Conservation (phyloP, 2,329 filamentous ascomycete genomes). For the Nannizzia gypsea region DNA sequence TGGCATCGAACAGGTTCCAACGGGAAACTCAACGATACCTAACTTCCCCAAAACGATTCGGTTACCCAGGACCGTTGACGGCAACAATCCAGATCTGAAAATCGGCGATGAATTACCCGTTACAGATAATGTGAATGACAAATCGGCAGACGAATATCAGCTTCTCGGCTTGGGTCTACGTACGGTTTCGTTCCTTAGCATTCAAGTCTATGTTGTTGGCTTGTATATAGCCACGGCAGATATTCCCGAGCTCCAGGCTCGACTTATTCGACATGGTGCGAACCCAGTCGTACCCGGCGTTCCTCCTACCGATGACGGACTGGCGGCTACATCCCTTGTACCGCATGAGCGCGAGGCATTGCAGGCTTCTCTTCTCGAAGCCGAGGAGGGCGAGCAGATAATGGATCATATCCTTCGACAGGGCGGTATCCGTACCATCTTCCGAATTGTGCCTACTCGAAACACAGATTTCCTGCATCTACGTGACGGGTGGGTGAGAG, state of each 20-base stretch:
- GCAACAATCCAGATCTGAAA: conserved; percentile 21
- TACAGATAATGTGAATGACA: conserved; percentile 24
- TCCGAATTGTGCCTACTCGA: conserved; percentile 78
- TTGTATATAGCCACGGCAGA: conserved; percentile 80
- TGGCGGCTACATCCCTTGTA: conserved; percentile 67
- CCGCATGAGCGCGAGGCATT: conserved; percentile 67
- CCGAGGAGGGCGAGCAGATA: conserved; percentile 54
- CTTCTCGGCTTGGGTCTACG: conserved; percentile 78
- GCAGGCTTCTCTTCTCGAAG: conserved; percentile 56
- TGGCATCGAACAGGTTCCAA: conserved; percentile 63
- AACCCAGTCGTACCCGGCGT: conserved; percentile 21
- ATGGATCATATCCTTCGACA: conserved; percentile 62
- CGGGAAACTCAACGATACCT: conserved; percentile 68
- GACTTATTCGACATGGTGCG: conserved; percentile 58
- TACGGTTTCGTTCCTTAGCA: conserved; percentile 75
- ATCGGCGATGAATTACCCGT: conserved; percentile 28
- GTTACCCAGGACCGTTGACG: conserved; percentile 40
- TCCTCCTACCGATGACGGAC: conserved; percentile 41
- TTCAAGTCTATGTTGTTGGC: conserved; percentile 91
- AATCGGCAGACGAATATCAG: conserved; percentile 59
- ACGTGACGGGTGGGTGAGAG: conserved; percentile 79
- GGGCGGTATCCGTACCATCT: conserved; percentile 58
- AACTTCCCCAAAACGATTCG: conserved; percentile 63
- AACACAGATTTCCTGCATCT: conserved; percentile 92
- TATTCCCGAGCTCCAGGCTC: conserved; percentile 65